phyloP scores from a whole-genome alignment of 495 filamentous ascomycete genomes.

The Penicillium roqueforti region DNA sequence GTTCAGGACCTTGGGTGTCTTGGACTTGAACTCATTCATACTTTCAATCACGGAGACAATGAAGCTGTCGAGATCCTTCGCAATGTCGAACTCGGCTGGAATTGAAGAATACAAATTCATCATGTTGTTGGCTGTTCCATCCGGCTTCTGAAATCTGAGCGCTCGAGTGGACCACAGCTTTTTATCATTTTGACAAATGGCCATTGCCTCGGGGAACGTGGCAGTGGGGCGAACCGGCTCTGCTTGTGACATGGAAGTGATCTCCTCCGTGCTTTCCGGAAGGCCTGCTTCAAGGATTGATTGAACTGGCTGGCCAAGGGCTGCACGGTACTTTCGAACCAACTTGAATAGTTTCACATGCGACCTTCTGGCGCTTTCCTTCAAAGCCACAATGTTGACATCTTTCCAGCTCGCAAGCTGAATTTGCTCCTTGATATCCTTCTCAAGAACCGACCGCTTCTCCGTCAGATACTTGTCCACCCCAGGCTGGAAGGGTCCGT shows the following conservation, averaged over 20 bases:
- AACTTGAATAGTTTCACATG: slow-evolving; percentile 89
- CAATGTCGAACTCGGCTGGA: slow-evolving; percentile 48
- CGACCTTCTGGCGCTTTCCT: slow-evolving; percentile 82
- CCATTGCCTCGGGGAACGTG: slow-evolving; percentile 40
- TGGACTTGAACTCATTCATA: slow-evolving; percentile 68
- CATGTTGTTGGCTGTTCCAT: slow-evolving; percentile 62
- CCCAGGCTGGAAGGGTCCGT: slow-evolving; percentile 59
- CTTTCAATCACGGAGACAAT: slow-evolving; percentile 59
- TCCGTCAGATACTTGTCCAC: slow-evolving; percentile 58
- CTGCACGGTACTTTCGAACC: slow-evolving; percentile 77
- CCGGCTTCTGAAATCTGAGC: slow-evolving; percentile 64
- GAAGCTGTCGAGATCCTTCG: slow-evolving; percentile 62
- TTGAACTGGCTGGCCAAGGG: slow-evolving; percentile 68
- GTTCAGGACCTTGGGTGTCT: slow-evolving; percentile 70
- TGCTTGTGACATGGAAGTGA: slow-evolving; percentile 10
- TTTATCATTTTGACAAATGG: slow-evolving; percentile 50
- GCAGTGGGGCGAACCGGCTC: slow-evolving; percentile 15
- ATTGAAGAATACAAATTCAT: slow-evolving; percentile 50
- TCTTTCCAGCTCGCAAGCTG: slow-evolving; percentile 94
- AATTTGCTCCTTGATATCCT: slow-evolving; percentile 81
- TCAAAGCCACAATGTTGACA: slow-evolving; percentile 82
- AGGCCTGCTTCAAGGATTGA: slow-evolving; percentile 60
- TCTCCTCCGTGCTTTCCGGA: slow-evolving; percentile 45
- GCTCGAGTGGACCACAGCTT: slow-evolving; percentile 58
- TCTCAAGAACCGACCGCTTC: slow-evolving; percentile 66